Conservation (phyloP, 768 basidiomycete species). For the Clavulina sp. region DNA sequence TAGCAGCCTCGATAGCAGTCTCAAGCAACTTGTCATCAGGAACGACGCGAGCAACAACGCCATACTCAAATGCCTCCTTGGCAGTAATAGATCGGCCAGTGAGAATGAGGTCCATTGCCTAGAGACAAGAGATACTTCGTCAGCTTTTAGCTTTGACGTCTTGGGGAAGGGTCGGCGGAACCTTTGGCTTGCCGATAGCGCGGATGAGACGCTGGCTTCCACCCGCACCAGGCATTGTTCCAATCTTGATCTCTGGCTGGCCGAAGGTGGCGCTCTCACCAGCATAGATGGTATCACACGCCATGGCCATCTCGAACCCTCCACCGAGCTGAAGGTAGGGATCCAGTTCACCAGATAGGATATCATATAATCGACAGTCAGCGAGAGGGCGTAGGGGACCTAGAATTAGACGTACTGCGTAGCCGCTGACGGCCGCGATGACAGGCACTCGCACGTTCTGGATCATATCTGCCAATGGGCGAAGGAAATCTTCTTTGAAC, state of each 20-base stretch:
- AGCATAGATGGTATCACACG: constrained; percentile 29
- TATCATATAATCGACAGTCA: not conserved
- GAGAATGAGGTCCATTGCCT: constrained; percentile 41
- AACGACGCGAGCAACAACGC: constrained; percentile 31
- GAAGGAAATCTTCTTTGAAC: not conserved
- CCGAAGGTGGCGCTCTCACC: constrained; percentile 28
- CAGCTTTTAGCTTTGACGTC: not conserved
- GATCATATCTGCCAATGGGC: constrained; percentile 15
- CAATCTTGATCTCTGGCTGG: constrained; percentile 32
- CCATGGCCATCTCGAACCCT: constrained; percentile 33
- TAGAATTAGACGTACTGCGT: constrained; percentile 21
- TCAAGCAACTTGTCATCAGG: constrained; percentile 24
- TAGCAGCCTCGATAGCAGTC: constrained; percentile 30
- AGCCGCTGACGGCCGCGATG: constrained; percentile 30
- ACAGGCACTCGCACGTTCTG: constrained; percentile 27
- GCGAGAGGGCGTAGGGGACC: not conserved
- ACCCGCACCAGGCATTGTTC: constrained; percentile 30
- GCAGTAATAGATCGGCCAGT: constrained; percentile 32
- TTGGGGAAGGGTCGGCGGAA: constrained; percentile 4
- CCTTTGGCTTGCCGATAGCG: constrained; percentile 25
- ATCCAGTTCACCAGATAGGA: no score
- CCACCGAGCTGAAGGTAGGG: constrained; percentile 25
- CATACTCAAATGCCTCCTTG: constrained; percentile 28
- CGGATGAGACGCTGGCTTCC: constrained; percentile 28
- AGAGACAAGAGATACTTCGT: constrained; percentile 3